Conservation (phyloP, 1,284 basidiomycete species). For the Cutaneotrichosporon sp. region DNA sequence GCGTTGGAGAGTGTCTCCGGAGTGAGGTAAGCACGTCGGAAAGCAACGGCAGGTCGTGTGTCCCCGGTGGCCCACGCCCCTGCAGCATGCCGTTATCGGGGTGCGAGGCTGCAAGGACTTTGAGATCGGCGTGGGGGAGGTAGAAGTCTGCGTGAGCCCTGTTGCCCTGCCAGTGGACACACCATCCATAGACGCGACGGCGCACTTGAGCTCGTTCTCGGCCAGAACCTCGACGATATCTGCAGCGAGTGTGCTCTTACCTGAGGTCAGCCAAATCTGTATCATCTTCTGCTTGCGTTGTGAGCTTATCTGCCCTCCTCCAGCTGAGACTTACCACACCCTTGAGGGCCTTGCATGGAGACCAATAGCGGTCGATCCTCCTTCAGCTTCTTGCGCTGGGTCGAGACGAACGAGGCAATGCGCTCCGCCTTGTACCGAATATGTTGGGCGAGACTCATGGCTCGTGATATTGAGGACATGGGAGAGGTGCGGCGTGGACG, state of each 20-base stretch:
- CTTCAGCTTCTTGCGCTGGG: background rate
- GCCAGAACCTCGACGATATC: slow-evolving; percentile 12
- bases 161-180: no score
- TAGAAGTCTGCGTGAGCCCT: slow-evolving; percentile 33
- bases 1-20: background rate
- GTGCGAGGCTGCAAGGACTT: slow-evolving; percentile 26
- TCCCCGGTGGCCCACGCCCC: slow-evolving; percentile 44
- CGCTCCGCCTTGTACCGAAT: slow-evolving; percentile 6
- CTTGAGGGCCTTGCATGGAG: slow-evolving; percentile 22
- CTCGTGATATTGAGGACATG: background rate
- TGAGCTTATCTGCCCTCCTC: no score
- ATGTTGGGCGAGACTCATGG: background rate
- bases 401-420: slow-evolving; percentile 2
- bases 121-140: slow-evolving; percentile 28
- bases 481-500: background rate
- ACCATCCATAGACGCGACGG: slow-evolving; percentile 23
- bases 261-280: slow-evolving; percentile 8
- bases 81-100: slow-evolving; percentile 35
- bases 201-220: slow-evolving; percentile 10
- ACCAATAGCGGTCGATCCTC: slow-evolving; percentile 12
- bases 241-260: slow-evolving; percentile 20
- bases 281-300: no score
- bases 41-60: slow-evolving; percentile 31
- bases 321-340: slow-evolving; percentile 16
- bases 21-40: background rate